Evolutionary conservation across 1,139 yeast genomes (phyloP), one percentile per base, ranked within the genome.

Genomic region (Yamadazyma atlantica): DNA sequence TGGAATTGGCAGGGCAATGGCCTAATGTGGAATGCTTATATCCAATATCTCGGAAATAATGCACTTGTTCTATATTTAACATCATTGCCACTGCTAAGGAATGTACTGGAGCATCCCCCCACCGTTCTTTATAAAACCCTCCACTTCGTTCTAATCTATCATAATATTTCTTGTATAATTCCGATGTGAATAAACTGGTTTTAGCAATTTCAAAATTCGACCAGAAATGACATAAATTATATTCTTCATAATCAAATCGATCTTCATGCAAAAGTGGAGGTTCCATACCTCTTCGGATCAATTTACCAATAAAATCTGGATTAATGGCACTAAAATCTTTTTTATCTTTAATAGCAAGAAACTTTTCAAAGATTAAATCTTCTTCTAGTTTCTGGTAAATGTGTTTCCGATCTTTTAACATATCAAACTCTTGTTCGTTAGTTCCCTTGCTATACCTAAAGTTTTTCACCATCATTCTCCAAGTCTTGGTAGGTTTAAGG

Each of bases 71-170:
- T 2, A 81, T 57, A 38, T 82, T 73, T 33, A 88, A 63, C 53
- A 84, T 68, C 74, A 89, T 70, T 0, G 88, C 94, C 5, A 85
- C 75, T 0, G 92, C 97, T 16, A 89, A 64, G 2, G 95, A 83
- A 58, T 88, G 97, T 2, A 89, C 80, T 0, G 96, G 95, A 0
- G 96, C 96, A 67, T 89, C 97, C 1, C 97, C 97, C 96, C 96
- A 89, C 53, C 96, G 65, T 57, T 89, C 96, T 37, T 74, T 73
- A 71, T 80, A 87, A 54, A 89, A 89, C 0, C 97, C 97, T 8
- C 90, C 88, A 10, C 81, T 69, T 10, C 59, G 39, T 40, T 89
- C 96, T 38, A 89, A 61, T 46, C 70, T 78, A 26, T 80, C 62
- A 56, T 85, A 86, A 54, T 82, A 88, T 16, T 70, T 69, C 40